Evolutionary conservation across 345 rosid species (phyloP), one percentile per base, ranked within the genome.

Genomic region (Theobroma cacao): DNA sequence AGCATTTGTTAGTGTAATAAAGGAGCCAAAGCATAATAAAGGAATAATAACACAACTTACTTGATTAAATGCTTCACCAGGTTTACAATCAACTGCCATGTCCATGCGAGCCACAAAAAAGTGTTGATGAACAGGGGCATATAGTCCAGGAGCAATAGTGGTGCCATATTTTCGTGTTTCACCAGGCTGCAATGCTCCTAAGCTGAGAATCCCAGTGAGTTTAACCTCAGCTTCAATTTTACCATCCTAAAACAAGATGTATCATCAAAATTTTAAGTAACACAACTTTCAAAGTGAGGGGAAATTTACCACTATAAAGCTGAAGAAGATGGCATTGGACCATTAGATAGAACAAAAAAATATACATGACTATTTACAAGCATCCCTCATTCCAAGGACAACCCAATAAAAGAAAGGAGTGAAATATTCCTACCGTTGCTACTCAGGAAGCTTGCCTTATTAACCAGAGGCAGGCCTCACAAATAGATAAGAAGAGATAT

Each of bases 101-200:
- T 91, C 88, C 94, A 90, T 86, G 48, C 91, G 90, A 80, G 94
- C 89, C 30, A 92, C 94, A 80, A 90, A 92, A 72, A 92, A 90
- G 83, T 92, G 97, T 78, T 92, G 97, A 83, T 92, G 97, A 63
- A 92, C 93, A 17, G 93, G 93, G 48, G 94, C 94, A 72, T 92
- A 90, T 40, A 92, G 81, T 47, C 97, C 94, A n/a, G 97, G 91
- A 43, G 97, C 94, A 62, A 90, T 90, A 50, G 87, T 88, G 47
- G 94, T 92, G 31, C 94, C 94, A 78, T 92, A 92, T 79, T 89
- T 92, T 61, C 91, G 81, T n/a, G 75, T 82, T 76, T 92, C 93
- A 69, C 93, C 93, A 74, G 91, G 91, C 77, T 82, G 97, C 79
- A 92, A 77, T 60, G 94, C 92, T 74, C 97, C 97, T 58, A 90